Base-by-base conservation (phyloP, 768 basidiomycete species). In the Suillus paluster region DNA sequence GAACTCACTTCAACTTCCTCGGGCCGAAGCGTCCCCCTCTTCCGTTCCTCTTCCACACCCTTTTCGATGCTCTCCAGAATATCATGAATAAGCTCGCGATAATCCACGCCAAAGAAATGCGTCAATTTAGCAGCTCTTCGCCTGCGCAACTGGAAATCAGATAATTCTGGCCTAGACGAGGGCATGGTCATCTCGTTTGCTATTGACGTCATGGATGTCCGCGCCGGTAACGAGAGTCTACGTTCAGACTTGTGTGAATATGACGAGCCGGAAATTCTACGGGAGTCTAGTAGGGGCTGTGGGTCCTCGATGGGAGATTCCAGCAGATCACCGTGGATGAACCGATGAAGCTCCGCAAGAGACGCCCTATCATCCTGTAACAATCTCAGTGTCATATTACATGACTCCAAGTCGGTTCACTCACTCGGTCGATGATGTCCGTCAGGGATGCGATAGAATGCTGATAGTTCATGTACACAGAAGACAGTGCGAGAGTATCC, bases 101-200 rank as follows among this genome's bases (percentile, higher is more conserved):
- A 94, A 72, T 92, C 84, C 45, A 94, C 93, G 25, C 92, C 92
- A 75, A 95, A 95, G 81, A 94, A 94, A 75, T 89, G 83, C 30
- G 90, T 89, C 63, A 95, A 81, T 79, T 95, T 95, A 64, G 92
- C 92, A 5, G 92, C 92, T 61, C 88, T 80, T 45, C 86, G 79
- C 58, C 93, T 80, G 52, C 92, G 87, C 60, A 82, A 73, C 73
- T 94, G 89, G 80, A 94, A 94, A 67, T 44, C 67, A 23, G 70
- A 67, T 17, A 33, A 19, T 64, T 84, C 80, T 4, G 83, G 78
- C 61, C 80, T 78, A 27, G 81, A 73, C 21, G 82, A 66, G 19
- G 75, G 49, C 30, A 79, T 39, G 57, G 75, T 81, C 19, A 76
- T 77, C 59, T 87, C 85, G 17, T 88, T 86, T 21, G 81, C 73